These are phyloP conservation scores for Pseudogymnoascus sp. DNA, from an alignment of 2,329 filamentous ascomycete genomes.

Conservation along the genomic window DNA sequence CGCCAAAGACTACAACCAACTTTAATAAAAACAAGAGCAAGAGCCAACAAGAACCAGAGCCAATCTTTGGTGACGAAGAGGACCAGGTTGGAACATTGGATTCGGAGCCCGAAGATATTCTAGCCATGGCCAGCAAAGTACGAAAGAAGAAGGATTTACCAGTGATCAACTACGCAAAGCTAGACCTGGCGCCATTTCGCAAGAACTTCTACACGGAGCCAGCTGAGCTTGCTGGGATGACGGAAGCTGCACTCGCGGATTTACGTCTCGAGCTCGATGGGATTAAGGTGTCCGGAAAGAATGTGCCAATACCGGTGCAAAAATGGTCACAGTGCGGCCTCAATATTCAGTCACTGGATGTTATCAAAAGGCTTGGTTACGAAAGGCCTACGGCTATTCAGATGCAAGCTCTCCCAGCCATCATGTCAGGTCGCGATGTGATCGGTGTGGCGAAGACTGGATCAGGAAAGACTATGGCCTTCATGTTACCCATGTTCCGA, in stretches of 20 bases:
- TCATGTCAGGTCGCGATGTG: constrained; percentile 94
- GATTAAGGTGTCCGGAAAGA: constrained; percentile 84
- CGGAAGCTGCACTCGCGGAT: constrained; percentile 73
- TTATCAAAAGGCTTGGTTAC: constrained; percentile 74
- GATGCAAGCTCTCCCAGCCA: constrained; percentile 85
- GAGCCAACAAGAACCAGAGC: constrained; percentile 62
- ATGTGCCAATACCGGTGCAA: constrained; percentile 86
- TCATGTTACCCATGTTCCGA: constrained; percentile 91
- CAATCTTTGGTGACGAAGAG: constrained; percentile 86
- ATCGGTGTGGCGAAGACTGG: constrained; percentile 97
- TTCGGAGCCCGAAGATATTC: constrained; percentile 55
- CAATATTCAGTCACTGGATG: constrained; percentile 77
- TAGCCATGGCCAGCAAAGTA: constrained; percentile 51
- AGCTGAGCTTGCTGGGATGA: constrained; percentile 72
- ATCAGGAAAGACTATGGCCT: constrained; percentile 94
- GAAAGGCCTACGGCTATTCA: constrained; percentile 90
- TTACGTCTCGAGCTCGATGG: constrained; percentile 84
- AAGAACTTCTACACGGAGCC: constrained; percentile 96
- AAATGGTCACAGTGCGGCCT: constrained; percentile 96
- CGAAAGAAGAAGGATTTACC: constrained; percentile 96
- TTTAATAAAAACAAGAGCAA: constrained; percentile 29
- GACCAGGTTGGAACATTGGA: constrained; percentile 55
- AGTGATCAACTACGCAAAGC: constrained; percentile 74
- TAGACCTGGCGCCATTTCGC: constrained; percentile 76
- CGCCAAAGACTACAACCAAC: constrained; percentile 30